Conservation (phyloP, 2,329 filamentous ascomycete genomes). For the Phoma sp. region DNA sequence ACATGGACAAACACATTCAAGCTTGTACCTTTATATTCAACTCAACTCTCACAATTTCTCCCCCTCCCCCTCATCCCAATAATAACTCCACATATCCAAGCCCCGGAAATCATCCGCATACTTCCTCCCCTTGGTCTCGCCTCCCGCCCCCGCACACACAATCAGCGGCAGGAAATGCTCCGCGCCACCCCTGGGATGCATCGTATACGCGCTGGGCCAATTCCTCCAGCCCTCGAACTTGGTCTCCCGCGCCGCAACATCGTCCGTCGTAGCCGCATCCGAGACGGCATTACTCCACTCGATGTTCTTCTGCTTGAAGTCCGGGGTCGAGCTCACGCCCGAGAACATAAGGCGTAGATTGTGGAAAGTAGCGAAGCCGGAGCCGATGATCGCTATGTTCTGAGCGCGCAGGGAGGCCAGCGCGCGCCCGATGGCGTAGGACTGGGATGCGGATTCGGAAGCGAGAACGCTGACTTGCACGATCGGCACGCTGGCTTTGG, state of each 20-base stretch:
- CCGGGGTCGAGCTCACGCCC: constrained; percentile 30
- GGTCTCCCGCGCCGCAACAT: constrained; percentile 47
- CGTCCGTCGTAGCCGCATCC: constrained; percentile 49
- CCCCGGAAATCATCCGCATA: constrained; percentile 61
- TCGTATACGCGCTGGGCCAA: constrained; percentile 58
- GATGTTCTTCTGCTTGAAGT: constrained; percentile 41
- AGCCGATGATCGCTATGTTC: constrained; percentile 67
- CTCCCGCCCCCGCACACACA: constrained; percentile 62
- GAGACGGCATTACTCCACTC: constrained; percentile 60
- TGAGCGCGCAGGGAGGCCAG: constrained; percentile 58
- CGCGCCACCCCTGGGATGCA: constrained; percentile 62
- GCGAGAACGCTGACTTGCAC: constrained; percentile 65
- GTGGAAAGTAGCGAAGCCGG: constrained; percentile 66
- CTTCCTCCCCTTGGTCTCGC: constrained; percentile 51
- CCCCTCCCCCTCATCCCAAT: constrained; percentile 54
- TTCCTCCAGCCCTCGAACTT: constrained; percentile 58
- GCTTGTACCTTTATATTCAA: background rate
- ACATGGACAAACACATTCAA: too few species aligned
- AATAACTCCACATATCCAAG: constrained; percentile 63
- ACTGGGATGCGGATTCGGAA: constrained; percentile 59
- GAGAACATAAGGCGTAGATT: constrained; percentile 60
- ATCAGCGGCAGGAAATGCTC: constrained; percentile 68
- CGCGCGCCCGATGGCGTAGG: constrained; percentile 63
- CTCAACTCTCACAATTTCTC: constrained; percentile 1
- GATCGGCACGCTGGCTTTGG: constrained; percentile 61